phyloP scores from a whole-genome alignment of 139 green algal species.

The Zygnema cylindricum region DNA sequence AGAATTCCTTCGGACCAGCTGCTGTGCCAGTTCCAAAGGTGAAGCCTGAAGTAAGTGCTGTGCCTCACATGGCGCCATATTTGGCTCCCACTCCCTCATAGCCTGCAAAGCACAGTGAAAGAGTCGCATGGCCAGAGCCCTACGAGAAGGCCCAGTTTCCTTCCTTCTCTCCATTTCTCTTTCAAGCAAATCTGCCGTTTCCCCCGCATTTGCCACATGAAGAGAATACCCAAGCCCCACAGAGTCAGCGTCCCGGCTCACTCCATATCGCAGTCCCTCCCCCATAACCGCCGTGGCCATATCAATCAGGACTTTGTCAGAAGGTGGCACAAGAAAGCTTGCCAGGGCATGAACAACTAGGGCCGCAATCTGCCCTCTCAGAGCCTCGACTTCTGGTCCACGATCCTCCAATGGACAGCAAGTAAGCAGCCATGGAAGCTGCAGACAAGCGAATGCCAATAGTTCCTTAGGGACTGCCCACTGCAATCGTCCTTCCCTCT shows the following conservation, averaged over 20 bases:
- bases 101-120: conserved; percentile 27
- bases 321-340: conserved; percentile 23
- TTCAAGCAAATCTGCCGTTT: conserved; percentile 14
- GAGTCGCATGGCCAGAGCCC: conserved; percentile 25
- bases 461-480: conserved; percentile 10
- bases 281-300: conserved; percentile 4
- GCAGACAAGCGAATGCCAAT: conserved; percentile 42
- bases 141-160: not conserved
- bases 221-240: conserved; percentile 39
- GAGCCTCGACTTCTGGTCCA: not conserved
- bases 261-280: not conserved
- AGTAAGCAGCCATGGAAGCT: conserved; percentile 35
- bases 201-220: not conserved
- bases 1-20: no score
- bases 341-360: conserved; percentile 38
- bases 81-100: not conserved
- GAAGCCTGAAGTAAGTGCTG: not conserved
- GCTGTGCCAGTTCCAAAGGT: not conserved
- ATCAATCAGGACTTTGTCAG: conserved; percentile 28
- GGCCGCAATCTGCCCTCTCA: not conserved
- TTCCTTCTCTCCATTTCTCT: conserved; percentile 6
- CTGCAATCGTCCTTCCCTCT: not conserved
- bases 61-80: not conserved
- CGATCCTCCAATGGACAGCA: not conserved
- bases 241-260: conserved; percentile 1